A percentile compares a stretch with the other conserved stretches of the same genome.
These are phyloP conservation scores for Sicyos edulis DNA, from an alignment of 306 rosid species.

Conservation along the genomic window DNA sequence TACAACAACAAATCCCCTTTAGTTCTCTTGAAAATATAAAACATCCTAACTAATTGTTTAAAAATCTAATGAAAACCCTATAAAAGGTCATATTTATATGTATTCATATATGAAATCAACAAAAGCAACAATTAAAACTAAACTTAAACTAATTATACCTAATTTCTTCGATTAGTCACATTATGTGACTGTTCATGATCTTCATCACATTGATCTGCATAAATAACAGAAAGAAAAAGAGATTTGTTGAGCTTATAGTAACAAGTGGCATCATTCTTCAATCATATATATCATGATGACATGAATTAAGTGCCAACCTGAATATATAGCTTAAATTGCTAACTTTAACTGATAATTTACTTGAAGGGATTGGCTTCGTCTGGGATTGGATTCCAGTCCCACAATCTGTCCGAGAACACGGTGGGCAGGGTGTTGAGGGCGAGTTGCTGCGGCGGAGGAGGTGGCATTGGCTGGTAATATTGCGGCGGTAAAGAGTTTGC, in stretches of 20 bases:
- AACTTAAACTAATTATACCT: background rate
- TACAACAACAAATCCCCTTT: slow-evolving; percentile 10
- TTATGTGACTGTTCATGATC: slow-evolving; percentile 1
- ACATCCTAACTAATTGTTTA: background rate
- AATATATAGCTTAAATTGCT: too few species aligned
- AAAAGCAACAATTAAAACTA: background rate
- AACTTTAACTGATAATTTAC: slow-evolving; percentile 29
- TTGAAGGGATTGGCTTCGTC: slow-evolving; percentile 66
- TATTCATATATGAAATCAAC: background rate
- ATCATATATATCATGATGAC: background rate
- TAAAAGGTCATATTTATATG: background rate
- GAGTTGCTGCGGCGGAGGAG: slow-evolving; percentile 27
- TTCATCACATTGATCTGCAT: background rate
- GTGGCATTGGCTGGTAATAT: slow-evolving; percentile 23
- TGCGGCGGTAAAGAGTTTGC: slow-evolving; percentile 26
- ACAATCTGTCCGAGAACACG: slow-evolving; percentile 62
- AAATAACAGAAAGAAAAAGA: background rate
- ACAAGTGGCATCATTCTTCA: background rate
- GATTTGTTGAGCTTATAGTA: background rate
- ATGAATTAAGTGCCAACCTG: slow-evolving; percentile 8
- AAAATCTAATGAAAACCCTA: slow-evolving; percentile 7
- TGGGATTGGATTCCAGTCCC: slow-evolving; percentile 90
- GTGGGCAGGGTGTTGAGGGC: slow-evolving; percentile 33
- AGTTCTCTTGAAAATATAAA: background rate
- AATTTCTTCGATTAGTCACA: background rate